Evolutionary conservation across 78 protist genomes (phyloP), one percentile per base, ranked within the genome.

Genomic region (Bodo saltans): DNA sequence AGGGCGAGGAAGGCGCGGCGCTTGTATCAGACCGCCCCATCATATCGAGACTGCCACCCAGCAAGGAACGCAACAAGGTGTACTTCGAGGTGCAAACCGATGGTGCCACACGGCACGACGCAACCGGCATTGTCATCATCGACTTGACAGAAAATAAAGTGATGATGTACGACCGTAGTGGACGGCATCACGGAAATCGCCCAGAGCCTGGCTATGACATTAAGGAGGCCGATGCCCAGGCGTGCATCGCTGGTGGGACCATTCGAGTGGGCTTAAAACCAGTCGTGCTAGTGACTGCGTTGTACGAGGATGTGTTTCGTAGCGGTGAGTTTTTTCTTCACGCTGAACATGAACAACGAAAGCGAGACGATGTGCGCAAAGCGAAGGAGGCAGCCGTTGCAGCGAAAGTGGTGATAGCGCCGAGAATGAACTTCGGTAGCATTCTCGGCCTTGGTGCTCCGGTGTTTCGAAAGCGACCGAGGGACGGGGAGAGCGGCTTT

Each of bases 131-230:
- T 25, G 25, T 76, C 81, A 38, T 76, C 69, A 30, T 76, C 68
- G 40, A 11, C 67, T 8, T 27, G 30, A 12, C 4, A 32, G 69
- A 33, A 8, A 3, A 21, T 3, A 3, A 2, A 23, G 81, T n/a
- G 41, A 47, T 42, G 41, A 67, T 76, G 69, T 76, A 23, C 41
- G 81, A 76, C 81, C 81, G 81, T 17, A 27, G 4, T 17, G 81
- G 81, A 25, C 12, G 34, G 52, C 67, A 39, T 33, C 42, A 42
- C 69, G 81, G 81, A 33, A 76, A 40, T 38, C 67, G 69, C 33
- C 81, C 81, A 28, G 11, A 76, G 41, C 81, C 81, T 26, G 81
- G 81, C 67, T 76, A 76, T 38, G 67, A 4, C 35, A 27, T 76
- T 29, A 33, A 60, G 60, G 60, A 47, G 60, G 60, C 60, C n/a